Base-by-base conservation (phyloP, 176 grass and related monocot species). In the Ampelocalamus luodianensis region DNA sequence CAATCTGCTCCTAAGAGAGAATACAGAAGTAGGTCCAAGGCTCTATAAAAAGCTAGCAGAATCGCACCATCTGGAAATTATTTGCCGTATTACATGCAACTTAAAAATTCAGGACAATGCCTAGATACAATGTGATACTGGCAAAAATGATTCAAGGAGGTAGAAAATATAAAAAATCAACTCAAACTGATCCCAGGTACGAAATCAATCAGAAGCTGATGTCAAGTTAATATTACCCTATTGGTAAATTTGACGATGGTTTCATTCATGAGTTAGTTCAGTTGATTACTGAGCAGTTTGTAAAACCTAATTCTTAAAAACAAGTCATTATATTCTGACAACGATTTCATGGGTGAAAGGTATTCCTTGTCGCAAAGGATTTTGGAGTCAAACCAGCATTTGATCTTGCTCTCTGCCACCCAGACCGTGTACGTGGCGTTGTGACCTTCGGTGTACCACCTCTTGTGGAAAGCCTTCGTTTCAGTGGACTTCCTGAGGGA, bases 381-480 rank as follows among this genome's bases (percentile, higher is more conserved):
- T 82, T 77, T 70, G 82, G 83, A 53, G 86, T 70, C 36, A 62
- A 75, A 32, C 87, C 81, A 46, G 89, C 76, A 37, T 87, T 89
- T 59, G 38, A 78, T 55, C 83, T 94, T 38, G 79, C 87, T 26
- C 68, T 89, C 15, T 40, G 27, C 27, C 53, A 94, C 70, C 87
- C 92, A 8, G 67, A 89, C 20, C 70, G 84, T 17, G 90, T 91
- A 60, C 65, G 48, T 29, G 80, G 89, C 14, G 64, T 89, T 10
- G 18, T 91, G 34, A 89, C 79, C 42, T 46, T 94, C 23, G 89
- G 92, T 59, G 37, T 91, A 44, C 89, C 89, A 13, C 90, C 83
- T 72, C n/a, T 84, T 12, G 26, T 88, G 3, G 23, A 22, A 42
- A 32, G 10, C 27, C 11, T 82, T 4, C 16, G 16, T 45, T 74